Evolutionary conservation across 108 stramenopile species (phyloP), one percentile per base, ranked within the genome.

Genomic region (Conticribra guillardii): DNA sequence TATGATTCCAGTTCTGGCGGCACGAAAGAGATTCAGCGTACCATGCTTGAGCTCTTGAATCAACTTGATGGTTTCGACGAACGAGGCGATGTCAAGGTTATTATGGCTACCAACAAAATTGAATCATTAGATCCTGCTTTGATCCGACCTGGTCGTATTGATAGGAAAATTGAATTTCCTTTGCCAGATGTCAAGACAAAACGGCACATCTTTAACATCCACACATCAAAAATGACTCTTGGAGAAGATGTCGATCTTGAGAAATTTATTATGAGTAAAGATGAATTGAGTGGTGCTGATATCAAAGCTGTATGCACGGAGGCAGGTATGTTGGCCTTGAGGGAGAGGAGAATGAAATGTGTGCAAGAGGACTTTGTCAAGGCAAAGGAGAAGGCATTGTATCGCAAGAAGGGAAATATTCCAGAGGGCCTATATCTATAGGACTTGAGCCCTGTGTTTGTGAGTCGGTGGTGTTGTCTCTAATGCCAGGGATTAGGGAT

Each of bases 41-140:
- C 99, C 27, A 99, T 99, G 99, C 87, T 99, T 50, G 99, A 99
- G 79, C 88, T 99, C 0, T 82, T 99, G 45, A 98, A 98, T 84
- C 99, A 99, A 84, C 86, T 99, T 49, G 99, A 99, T 77, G 99
- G 99, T 8, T 99, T 99, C 73, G 99, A 98, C 60, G 97, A 98
- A 75, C 87, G 98, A 7, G 94, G 95, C 1, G 98, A 98, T 63
- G 97, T 99, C 71, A 99, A 99, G 89, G 98, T 99, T 69, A 98
- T 99, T 77, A 98, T 98, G 99, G 99, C 99, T 22, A 99, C 99
- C 28, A 99, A 99, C 81, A 91, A 92, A 67, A 98, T 98, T 71
- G 99, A 99, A 71, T 82, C 79, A n/a, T 80, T 99, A 29, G 99
- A 99, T 79, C 99, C 99, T 2, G 99, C 99, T 17, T 76, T 99